Percentiles rank a stretch among this genome's conserved stretches.
Evolutionary conservation across 2,329 filamentous ascomycete genomes (phyloP).

Genomic region (Colletotrichum chrysophilum): DNA sequence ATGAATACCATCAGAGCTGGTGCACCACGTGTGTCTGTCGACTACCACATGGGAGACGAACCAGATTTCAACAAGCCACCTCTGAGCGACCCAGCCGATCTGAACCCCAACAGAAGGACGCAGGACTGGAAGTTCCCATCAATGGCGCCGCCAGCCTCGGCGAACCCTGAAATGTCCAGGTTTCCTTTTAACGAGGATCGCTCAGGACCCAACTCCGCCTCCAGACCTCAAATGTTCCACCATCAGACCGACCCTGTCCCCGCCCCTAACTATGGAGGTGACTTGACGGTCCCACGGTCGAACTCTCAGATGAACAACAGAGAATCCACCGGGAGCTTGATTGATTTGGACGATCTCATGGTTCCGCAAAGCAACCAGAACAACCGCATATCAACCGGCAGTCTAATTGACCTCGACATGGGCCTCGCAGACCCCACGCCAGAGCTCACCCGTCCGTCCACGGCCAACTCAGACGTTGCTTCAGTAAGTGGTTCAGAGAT

Average conservation of each 20-base stretch:
- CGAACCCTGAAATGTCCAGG: conserved; percentile 56
- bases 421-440: conserved; percentile 55
- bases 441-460: conserved; percentile 60
- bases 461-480: conserved; percentile 63
- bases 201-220: conserved; percentile 32
- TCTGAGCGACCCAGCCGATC: conserved; percentile 62
- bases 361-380: conserved; percentile 37
- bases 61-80: conserved; percentile 52
- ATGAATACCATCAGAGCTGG: conserved; percentile 65
- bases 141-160: conserved; percentile 56
- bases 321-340: conserved; percentile 50
- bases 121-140: conserved; percentile 66
- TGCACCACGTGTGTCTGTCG: conserved; percentile 50
- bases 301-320: conserved; percentile 37
- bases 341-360: conserved; percentile 55
- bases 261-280: conserved; percentile 21
- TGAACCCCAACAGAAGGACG: conserved; percentile 55
- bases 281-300: conserved; percentile 13
- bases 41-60: conserved; percentile 38
- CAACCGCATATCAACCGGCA: conserved; percentile 44
- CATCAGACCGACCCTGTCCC: conserved; percentile 57
- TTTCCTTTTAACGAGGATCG: conserved; percentile 46
- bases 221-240: conserved; percentile 52
- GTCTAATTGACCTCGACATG: conserved; percentile 61
- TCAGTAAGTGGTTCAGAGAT: conserved; percentile 63